Conservation (phyloP, 805 yeast genomes). For the Candida ficus region DNA sequence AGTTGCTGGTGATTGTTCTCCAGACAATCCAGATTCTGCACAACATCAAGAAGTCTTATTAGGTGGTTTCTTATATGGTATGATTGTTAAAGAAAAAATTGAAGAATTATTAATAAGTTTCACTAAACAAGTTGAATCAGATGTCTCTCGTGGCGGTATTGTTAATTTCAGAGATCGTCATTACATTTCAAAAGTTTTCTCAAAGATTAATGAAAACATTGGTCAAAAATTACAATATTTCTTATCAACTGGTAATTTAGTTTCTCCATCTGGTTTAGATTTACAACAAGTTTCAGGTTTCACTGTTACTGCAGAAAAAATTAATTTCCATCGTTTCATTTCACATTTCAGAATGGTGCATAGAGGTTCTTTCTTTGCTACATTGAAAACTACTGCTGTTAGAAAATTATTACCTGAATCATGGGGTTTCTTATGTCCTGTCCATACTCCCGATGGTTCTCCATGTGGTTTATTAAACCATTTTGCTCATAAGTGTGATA, state of each 20-base stretch:
- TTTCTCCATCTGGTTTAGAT: constrained; percentile 95
- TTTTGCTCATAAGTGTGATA: constrained; percentile 90
- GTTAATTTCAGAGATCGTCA: constrained; percentile 81
- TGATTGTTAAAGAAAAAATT: constrained; percentile 93
- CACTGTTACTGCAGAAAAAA: constrained; percentile 98
- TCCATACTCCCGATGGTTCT: constrained; percentile 98
- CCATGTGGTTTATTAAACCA: constrained; percentile 98
- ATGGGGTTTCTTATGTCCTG: constrained; percentile 99
- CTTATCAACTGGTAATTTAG: constrained; percentile 93
- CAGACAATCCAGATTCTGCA: constrained; percentile 98
- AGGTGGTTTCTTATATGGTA: constrained; percentile 95
- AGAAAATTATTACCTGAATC: constrained; percentile 95
- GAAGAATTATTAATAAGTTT: constrained; percentile 84
- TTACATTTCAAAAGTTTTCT: constrained; percentile 74
- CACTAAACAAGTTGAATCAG: constrained; percentile 69
- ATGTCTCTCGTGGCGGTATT: constrained; percentile 72
- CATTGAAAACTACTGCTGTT: constrained; percentile 94
- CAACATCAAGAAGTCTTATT: constrained; percentile 96
- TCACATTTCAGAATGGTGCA: constrained; percentile 99
- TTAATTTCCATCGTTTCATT: constrained; percentile 92
- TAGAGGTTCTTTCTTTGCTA: constrained; percentile 98
- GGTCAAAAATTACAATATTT: constrained; percentile 94
- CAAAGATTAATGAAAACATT: constrained; percentile 83
- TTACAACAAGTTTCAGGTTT: constrained; percentile 97
- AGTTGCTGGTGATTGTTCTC: constrained; percentile 94